Evolutionary conservation across 192 early-diverging fungal genomes (phyloP).

Genomic region (Coemansia javaensis): DNA sequence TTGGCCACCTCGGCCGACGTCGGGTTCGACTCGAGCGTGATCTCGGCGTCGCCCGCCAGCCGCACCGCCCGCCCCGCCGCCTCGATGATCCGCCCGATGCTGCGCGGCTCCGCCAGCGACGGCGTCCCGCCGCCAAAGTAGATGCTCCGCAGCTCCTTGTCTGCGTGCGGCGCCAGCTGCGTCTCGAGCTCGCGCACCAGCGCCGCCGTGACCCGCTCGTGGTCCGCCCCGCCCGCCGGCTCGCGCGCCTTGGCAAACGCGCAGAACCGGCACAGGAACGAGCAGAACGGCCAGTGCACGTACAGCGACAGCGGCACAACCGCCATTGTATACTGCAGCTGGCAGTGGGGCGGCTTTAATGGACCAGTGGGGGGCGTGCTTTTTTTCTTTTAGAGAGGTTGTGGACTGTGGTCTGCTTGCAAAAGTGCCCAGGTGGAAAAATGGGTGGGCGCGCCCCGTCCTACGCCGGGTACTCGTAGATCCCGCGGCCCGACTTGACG

Average conservation of each 20-base stretch:
- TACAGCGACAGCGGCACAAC: conserved; percentile 44
- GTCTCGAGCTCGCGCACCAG: conserved; percentile 25
- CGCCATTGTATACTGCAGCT: too few species aligned
- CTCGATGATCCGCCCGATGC: conserved; percentile 26
- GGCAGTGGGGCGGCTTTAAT: too few species aligned
- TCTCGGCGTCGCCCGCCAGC: conserved; percentile 29
- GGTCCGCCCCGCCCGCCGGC: conserved; percentile 14
- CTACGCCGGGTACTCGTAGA: conserved; percentile 69
- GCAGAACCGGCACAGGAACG: conserved; percentile 54
- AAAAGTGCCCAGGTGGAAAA: too few species aligned
- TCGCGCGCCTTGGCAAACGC: conserved; percentile 46
- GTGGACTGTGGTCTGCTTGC: too few species aligned
- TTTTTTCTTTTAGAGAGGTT: too few species aligned
- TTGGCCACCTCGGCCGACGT: conserved; percentile 34
- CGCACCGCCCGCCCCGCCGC: conserved; percentile 15
- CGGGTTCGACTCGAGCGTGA: conserved; percentile 52
- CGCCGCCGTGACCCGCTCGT: conserved; percentile 17
- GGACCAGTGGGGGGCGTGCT: too few species aligned
- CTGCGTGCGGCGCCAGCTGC: conserved; percentile 11
- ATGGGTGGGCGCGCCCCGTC: not conserved
- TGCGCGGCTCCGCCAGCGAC: conserved; percentile 36
- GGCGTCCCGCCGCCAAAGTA: conserved; percentile 62
- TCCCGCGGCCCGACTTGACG: conserved; percentile 84
- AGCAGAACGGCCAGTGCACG: conserved; percentile 59
- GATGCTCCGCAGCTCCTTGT: conserved; percentile 24